Base-by-base conservation (phyloP, 768 basidiomycete genomes). In the Dentipellis fragilis region DNA sequence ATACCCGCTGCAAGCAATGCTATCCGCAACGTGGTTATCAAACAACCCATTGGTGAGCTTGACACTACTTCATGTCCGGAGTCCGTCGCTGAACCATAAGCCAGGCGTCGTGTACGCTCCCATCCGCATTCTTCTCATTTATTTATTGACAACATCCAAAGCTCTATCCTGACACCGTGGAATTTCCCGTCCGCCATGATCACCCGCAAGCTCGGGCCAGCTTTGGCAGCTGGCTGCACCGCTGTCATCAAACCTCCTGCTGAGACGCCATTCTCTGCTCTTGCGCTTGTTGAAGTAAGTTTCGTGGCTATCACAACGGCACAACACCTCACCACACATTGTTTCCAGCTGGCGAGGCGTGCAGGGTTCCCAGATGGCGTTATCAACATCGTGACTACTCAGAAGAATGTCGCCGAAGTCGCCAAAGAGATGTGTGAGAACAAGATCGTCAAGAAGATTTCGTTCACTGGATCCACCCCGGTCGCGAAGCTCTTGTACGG, bases 181-280 rank as follows among this genome's bases (percentile, higher is more conserved):
- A 93, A 96, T 70, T 97, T 96, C 73, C 94, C 94, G 2, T 91
- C 88, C 22, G 90, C 92, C 0, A 94, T 94, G 91, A 88, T 92
- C 19, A 87, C 88, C 0, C 85, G 92, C n/a, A 94, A 94, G 69
- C 73, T 93, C 14, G 90, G 83, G 23, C 82, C 91, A 29, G 92
- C 90, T 21, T 79, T 98, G 14, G 95, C 94, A 1, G 93, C 93
- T 14, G 96, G 96, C n/a, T 97, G 95, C 67, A 96, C 95, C 0
- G 79, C 85, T 0, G 93, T 99, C 49, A 84, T 97, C 68, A 98
- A 98, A 64, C 94, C 94, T 1, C 86, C 96, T 0, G 80, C 92
- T 0, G 96, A 99, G 70, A 92, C 96, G 0, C 96, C 96, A 1
- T 96, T 91, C 72, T 92, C 91, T 34, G 83, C 85, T 9, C 79